Evolutionary conservation across 2,329 filamentous ascomycete genomes (phyloP), one percentile per base, ranked within the genome.

Genomic region (Fusarium nodosum): DNA sequence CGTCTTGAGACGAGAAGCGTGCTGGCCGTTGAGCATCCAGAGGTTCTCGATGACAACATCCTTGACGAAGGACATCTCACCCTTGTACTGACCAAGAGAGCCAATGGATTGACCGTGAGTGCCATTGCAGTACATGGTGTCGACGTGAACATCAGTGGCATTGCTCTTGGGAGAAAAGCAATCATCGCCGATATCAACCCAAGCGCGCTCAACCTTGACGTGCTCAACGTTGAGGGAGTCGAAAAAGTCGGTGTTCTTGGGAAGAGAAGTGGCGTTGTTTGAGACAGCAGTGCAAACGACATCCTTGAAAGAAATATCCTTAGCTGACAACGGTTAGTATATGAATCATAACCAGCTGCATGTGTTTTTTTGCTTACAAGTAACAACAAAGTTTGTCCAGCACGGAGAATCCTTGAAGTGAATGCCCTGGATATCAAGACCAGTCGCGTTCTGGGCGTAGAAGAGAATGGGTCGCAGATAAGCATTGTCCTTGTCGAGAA

Each of bases 171-270:
- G 85, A 2, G 85, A 87, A 78, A 89, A 88, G 74, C 87, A 89
- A 74, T 89, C 87, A 61, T 88, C 85, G n/a, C 84, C 85, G 42
- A 85, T 84, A 55, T 87, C 83, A 26, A 87, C 81, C 75, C 82
- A 84, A 3, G 82, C 79, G 28, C 85, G 82, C 59, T 83, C 82
- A 20, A 88, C 83, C 83, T 83, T 53, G 87, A 82, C 33, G 87
- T 83, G 56, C 88, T 88, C 56, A 0, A 86, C 85, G 77, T 90
- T 87, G 75, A 89, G 88, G 42, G 88, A 88, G 66, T 90, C 87
- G 0, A 89, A 89, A 50, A 88, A 88, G 65, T 90, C 87, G 0
- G 86, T 88, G 75, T 90, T 90, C 72, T 87, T 87, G 7, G 87
- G 85, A 3, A 66, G 56, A n/a, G 66, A 58, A 2, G 68, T 73